Percentiles rank a stretch among this genome's conserved stretches.
These are phyloP conservation scores for Aspergillus avenaceus DNA, from an alignment of 495 filamentous ascomycete genomes.

Conservation along the genomic window DNA sequence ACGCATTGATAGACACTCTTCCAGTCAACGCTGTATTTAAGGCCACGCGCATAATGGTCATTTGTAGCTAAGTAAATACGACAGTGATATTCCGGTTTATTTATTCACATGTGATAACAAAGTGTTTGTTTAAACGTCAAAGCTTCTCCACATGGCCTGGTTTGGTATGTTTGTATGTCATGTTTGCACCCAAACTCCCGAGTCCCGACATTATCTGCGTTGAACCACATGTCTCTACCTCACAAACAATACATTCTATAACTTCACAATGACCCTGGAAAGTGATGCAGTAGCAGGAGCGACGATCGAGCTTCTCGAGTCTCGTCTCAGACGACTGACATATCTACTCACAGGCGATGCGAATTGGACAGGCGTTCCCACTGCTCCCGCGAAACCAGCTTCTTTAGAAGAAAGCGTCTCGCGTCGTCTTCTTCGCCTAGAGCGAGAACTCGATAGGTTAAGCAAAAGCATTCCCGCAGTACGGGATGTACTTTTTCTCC, in stretches of 20 bases:
- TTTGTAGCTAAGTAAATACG: too few species aligned
- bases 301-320: slow-evolving; percentile 73
- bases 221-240: slow-evolving; percentile 11
- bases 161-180: slow-evolving; percentile 13
- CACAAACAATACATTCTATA: neutral
- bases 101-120: too few species aligned
- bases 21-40: too few species aligned
- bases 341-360: slow-evolving; percentile 66
- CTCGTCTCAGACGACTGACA: slow-evolving; percentile 68
- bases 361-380: slow-evolving; percentile 39
- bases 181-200: slow-evolving; percentile 16
- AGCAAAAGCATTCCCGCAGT: slow-evolving; percentile 43
- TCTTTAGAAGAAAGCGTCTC: slow-evolving; percentile 41
- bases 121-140: too few species aligned
- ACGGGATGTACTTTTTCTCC: slow-evolving; percentile 47
- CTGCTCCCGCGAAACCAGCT: slow-evolving; percentile 31
- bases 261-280: slow-evolving; percentile 29
- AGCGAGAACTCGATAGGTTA: slow-evolving; percentile 52
- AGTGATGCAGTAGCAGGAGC: slow-evolving; percentile 36
- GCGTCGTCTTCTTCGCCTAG: slow-evolving; percentile 59
- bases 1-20: too few species aligned
- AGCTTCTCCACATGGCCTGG: neutral
- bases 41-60: too few species aligned
- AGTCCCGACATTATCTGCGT: slow-evolving; percentile 26
- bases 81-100: too few species aligned